Conservation (phyloP, 2,329 filamentous ascomycete species). For the Kalmusia sp. region DNA sequence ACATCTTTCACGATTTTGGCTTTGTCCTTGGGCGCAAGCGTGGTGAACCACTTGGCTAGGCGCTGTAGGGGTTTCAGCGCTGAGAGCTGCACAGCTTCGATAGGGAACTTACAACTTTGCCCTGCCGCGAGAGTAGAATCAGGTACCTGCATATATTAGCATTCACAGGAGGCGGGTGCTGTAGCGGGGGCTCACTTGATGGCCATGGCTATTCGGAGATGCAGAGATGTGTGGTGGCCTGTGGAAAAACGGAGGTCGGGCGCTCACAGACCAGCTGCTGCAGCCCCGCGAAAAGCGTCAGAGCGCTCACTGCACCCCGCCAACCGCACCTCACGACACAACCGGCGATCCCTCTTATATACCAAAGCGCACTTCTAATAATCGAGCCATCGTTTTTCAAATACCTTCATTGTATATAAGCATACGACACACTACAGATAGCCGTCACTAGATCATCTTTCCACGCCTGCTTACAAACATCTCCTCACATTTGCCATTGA, state of each 20-base stretch:
- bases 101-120: slow-evolving; percentile 86
- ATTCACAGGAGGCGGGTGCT: slow-evolving; percentile 7
- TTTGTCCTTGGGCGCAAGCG: slow-evolving; percentile 95
- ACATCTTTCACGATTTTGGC: slow-evolving; percentile 99
- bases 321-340: background rate
- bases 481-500: too few relatives aligned
- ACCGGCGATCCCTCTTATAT: too few relatives aligned
- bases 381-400: too few relatives aligned
- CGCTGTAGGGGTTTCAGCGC: slow-evolving; percentile 67
- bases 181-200: slow-evolving; percentile 57
- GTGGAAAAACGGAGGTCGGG: slow-evolving; percentile 16
- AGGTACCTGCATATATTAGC: slow-evolving; percentile 73
- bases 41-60: slow-evolving; percentile 99
- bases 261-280: slow-evolving; percentile 6
- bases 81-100: slow-evolving; percentile 29
- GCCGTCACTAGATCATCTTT: too few relatives aligned
- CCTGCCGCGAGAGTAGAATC: slow-evolving; percentile 95
- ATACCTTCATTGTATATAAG: too few relatives aligned
- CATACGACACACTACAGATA: too few relatives aligned
- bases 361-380: too few relatives aligned
- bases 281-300: slow-evolving; percentile 22
- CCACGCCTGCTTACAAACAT: too few relatives aligned
- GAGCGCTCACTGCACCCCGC: slow-evolving; percentile 14
- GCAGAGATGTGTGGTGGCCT: slow-evolving; percentile 19
- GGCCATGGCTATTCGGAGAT: slow-evolving; percentile 52